Percentiles rank a stretch among this genome's conserved stretches.
phyloP scores from a whole-genome alignment of 2,329 filamentous ascomycete species.

The Ramularia endophylla region DNA sequence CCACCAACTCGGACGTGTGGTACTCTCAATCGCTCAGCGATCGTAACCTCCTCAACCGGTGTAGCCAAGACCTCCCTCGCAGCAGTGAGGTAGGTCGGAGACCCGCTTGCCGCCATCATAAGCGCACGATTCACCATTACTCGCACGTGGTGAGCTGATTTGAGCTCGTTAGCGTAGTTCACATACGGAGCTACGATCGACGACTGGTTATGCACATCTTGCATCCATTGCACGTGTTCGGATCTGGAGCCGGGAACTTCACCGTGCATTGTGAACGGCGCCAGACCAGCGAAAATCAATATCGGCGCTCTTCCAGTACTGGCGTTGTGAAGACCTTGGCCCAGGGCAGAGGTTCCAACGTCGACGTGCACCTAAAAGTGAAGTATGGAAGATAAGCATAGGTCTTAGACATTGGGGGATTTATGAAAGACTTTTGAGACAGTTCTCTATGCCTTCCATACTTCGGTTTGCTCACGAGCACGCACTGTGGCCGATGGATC shows the following conservation, averaged over 20 bases:
- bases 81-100: conserved; percentile 69
- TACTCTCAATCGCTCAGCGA: neutral
- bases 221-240: conserved; percentile 77
- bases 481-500: conserved; percentile 63
- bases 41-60: conserved; percentile 57
- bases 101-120: conserved; percentile 67
- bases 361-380: conserved; percentile 76
- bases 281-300: conserved; percentile 67
- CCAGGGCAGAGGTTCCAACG: conserved; percentile 71
- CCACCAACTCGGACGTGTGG: neutral
- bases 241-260: conserved; percentile 66
- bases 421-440: no score
- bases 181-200: conserved; percentile 75
- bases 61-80: conserved; percentile 73
- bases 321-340: conserved; percentile 69
- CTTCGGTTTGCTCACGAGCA: no score
- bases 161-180: conserved; percentile 70
- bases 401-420: no score
- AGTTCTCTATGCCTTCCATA: no score
- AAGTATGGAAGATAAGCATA: no score
- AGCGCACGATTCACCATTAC: conserved; percentile 76
- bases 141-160: conserved; percentile 73
- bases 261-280: conserved; percentile 61
- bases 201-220: conserved; percentile 71
- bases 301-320: conserved; percentile 65